phyloP scores from a whole-genome alignment of 345 rosid species.

The Citrus glauca region DNA sequence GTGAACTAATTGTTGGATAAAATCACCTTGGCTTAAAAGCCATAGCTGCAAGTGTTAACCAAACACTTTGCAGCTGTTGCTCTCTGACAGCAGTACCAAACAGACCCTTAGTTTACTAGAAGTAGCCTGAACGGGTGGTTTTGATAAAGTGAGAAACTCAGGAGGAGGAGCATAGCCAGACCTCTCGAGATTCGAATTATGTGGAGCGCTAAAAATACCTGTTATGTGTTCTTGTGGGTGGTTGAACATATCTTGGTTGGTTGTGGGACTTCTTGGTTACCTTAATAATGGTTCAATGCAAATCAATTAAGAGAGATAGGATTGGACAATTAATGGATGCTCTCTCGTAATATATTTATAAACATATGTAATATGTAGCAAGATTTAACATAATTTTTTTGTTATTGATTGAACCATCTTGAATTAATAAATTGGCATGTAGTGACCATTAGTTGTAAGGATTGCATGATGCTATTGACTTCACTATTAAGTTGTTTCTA shows the following conservation, averaged over 20 bases:
- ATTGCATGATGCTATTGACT: neutral
- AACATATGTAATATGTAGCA: neutral
- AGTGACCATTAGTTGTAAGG: neutral
- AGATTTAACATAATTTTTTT: neutral
- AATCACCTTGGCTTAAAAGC: too few species aligned
- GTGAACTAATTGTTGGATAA: too few species aligned
- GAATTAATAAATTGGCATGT: neutral
- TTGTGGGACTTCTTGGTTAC: neutral
- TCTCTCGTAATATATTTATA: neutral
- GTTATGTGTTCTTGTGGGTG: neutral
- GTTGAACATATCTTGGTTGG: neutral
- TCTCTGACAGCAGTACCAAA: too few species aligned
- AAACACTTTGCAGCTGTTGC: too few species aligned
- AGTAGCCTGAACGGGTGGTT: neutral
- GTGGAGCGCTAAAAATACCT: neutral
- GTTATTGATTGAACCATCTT: neutral
- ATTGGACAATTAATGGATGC: neutral
- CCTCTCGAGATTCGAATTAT: neutral
- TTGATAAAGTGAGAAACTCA: neutral
- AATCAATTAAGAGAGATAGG: neutral
- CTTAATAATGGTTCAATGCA: neutral
- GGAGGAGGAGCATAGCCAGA: too few species aligned
- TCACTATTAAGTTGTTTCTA: neutral
- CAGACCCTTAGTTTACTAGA: neutral
- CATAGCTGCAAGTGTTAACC: too few species aligned